These are phyloP conservation scores for Gossypium anomalum DNA, from an alignment of 345 rosid genomes.

Conservation along the genomic window DNA sequence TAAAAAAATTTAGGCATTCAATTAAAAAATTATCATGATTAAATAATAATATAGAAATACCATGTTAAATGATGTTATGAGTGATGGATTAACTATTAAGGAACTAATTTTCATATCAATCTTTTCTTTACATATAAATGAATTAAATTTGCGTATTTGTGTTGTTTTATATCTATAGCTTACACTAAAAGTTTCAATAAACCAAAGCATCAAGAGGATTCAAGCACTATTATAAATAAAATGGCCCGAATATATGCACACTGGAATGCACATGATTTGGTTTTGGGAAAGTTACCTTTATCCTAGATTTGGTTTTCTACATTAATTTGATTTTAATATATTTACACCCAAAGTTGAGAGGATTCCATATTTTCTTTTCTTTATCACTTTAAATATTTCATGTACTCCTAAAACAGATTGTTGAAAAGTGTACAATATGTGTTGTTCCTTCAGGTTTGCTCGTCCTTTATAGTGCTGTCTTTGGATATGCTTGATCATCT, in stretches of 20 bases:
- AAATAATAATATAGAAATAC: too few relatives aligned
- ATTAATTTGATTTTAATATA: not conserved
- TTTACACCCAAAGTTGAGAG: not conserved
- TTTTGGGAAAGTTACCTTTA: not conserved
- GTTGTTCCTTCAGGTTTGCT: not conserved
- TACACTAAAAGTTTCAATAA: not conserved
- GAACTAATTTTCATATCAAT: not conserved
- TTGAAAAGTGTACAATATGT: not conserved
- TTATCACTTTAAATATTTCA: not conserved
- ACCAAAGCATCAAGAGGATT: not conserved
- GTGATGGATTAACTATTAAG: too few relatives aligned
- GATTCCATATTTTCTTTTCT: not conserved
- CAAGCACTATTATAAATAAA: not conserved
- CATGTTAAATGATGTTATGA: too few relatives aligned
- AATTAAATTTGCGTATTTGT: not conserved
- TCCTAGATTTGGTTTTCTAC: constrained; percentile 7
- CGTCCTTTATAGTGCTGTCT: not conserved
- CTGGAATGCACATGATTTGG: not conserved
- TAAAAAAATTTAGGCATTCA: too few relatives aligned
- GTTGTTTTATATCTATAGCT: not conserved
- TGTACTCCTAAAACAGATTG: not conserved
- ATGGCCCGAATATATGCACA: not conserved
- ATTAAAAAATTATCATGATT: too few relatives aligned
- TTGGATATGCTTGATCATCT: not conserved
- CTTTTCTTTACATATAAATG: not conserved